phyloP scores from a whole-genome alignment of 768 basidiomycete species.

The Crucibulum laeve region DNA sequence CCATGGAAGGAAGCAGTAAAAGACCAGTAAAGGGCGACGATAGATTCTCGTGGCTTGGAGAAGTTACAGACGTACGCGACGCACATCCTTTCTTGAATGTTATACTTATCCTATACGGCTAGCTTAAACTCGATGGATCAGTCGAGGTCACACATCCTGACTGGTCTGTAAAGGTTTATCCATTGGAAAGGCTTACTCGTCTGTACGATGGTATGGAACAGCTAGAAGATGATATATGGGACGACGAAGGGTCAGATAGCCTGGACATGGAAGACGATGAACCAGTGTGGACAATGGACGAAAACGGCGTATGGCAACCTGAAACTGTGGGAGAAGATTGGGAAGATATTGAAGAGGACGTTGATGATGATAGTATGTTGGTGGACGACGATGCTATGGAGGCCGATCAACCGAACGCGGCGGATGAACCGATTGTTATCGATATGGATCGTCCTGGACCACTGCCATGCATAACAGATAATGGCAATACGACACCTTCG shows the following conservation, averaged over 20 bases:
- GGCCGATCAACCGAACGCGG: slow-evolving; percentile 4
- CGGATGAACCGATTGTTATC: background rate
- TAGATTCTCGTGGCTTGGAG: slow-evolving; percentile 76
- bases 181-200: slow-evolving; percentile 66
- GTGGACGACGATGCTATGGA: slow-evolving; percentile 16
- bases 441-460: background rate
- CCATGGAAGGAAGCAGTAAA: slow-evolving; percentile 35
- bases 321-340: slow-evolving; percentile 35
- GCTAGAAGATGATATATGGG: slow-evolving; percentile 67
- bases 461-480: background rate
- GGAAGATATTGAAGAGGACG: slow-evolving; percentile 28
- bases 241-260: slow-evolving; percentile 39
- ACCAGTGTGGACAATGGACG: slow-evolving; percentile 35
- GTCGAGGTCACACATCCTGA: slow-evolving; percentile 72
- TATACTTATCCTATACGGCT: slow-evolving; percentile 3
- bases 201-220: slow-evolving; percentile 82
- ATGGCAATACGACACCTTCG: background rate
- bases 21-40: slow-evolving; percentile 35
- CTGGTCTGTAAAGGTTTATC: slow-evolving; percentile 40
- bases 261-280: slow-evolving; percentile 41
- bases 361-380: slow-evolving; percentile 14
- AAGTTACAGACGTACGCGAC: slow-evolving; percentile 66
- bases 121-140: slow-evolving; percentile 75
- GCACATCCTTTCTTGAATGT: slow-evolving; percentile 5
- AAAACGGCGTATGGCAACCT: slow-evolving; percentile 42